Base-by-base conservation (phyloP, 257 asterid genomes). In the Solanum bulbocastanum region DNA sequence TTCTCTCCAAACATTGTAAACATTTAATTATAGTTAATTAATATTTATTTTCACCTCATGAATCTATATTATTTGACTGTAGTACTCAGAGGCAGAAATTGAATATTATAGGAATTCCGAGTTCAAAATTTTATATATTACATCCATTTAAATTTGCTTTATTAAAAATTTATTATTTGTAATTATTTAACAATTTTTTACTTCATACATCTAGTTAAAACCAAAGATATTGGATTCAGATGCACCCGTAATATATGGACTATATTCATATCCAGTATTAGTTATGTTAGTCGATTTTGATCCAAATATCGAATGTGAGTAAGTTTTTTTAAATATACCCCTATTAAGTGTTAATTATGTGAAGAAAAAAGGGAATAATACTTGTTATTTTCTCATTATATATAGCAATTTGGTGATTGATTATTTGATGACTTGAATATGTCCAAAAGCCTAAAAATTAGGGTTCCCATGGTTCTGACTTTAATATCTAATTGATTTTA, bases 201-300 rank as follows among this genome's bases (percentile, higher is more conserved):
- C 0, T 0, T 1, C 8, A 73, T 20, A 35, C 3, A 36, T 0
- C 6, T 1, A 3, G 8, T 36, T 5, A 10, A 12, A 5, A 2
- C 0, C 4, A 73, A 35, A 35, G 0, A 35, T 73, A 36, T 5
- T 10, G 18, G 0, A 73, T 35, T 36, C 30, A 73, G 30, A 36
- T 73, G 49, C 1, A 73, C 15, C 16, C 3, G 0, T 35, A 36
- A 20, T 39, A 36, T 35, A 72, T 72, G 6, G 3, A 72, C 27
- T 35, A 72, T 6, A 33, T 33, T 16, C 44, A 35, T 72, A 1
- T 72, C 8, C 13, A 33, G 6, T 3, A 13, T 42, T n/a, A 76
- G 36, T 42, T 76, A 13, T 7, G 33, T 40, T 0, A n/a, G 2
- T n/a, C 3, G 13, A 3, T 44, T 79, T 18, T 42, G 65, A 27